phyloP scores from a whole-genome alignment of 2,329 filamentous ascomycete species.

The Colletotrichum musicola region DNA sequence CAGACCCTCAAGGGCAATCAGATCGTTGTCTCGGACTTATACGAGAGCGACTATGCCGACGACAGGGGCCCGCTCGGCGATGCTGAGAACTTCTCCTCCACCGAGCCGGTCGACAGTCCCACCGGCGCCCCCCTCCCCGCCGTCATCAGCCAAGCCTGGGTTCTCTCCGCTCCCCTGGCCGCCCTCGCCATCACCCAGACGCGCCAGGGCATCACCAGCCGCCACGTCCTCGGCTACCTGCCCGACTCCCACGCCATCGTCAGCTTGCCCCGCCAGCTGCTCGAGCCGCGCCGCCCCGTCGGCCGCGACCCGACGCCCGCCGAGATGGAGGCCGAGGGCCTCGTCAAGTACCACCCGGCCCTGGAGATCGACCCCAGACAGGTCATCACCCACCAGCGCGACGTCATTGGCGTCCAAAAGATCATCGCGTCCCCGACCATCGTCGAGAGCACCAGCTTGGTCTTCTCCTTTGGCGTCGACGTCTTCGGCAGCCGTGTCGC shows the following conservation, averaged over 20 bases:
- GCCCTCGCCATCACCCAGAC: slow-evolving; percentile 89
- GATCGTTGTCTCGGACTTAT: slow-evolving; percentile 87
- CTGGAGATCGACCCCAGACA: slow-evolving; percentile 88
- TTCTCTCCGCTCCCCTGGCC: slow-evolving; percentile 83
- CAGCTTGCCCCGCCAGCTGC: slow-evolving; percentile 80
- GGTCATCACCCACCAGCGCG: slow-evolving; percentile 83
- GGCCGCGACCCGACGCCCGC: slow-evolving; percentile 83
- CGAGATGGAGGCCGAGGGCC: slow-evolving; percentile 83
- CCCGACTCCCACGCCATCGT: slow-evolving; percentile 80
- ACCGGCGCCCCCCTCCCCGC: slow-evolving; percentile 74
- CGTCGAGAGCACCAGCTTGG: slow-evolving; percentile 90
- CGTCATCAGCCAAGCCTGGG: slow-evolving; percentile 82
- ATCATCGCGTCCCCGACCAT: slow-evolving; percentile 82
- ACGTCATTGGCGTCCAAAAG: slow-evolving; percentile 80
- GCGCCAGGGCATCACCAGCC: slow-evolving; percentile 88
- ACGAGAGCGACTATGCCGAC: slow-evolving; percentile 86
- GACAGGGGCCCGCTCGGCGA: slow-evolving; percentile 84
- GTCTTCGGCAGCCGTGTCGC: slow-evolving; percentile 87
- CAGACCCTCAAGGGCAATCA: slow-evolving; percentile 84
- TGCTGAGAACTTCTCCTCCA: slow-evolving; percentile 80
- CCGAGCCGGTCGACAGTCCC: slow-evolving; percentile 72
- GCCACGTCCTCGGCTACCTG: slow-evolving; percentile 84
- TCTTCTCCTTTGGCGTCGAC: slow-evolving; percentile 90
- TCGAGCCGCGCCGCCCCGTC: slow-evolving; percentile 89
- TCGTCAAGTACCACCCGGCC: slow-evolving; percentile 79